Base-by-base conservation (phyloP, 2,329 filamentous ascomycete genomes). In the Epichloe festucae region DNA sequence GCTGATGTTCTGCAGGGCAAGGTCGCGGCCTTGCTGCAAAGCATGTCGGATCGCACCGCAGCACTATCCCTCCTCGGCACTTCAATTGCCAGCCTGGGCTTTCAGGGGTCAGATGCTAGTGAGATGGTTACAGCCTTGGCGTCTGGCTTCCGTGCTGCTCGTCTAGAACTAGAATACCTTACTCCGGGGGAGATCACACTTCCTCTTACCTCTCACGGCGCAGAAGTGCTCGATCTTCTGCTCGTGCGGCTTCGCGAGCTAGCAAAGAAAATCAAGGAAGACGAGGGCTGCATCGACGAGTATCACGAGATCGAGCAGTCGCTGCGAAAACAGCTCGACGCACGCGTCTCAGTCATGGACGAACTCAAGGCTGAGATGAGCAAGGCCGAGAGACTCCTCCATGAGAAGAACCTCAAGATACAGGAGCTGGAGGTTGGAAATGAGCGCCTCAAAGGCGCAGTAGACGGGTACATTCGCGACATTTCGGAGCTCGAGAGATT, bases 121-220 rank as follows among this genome's bases (percentile, higher is more conserved):
- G 72, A 74, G n/a, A 71, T 77, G 52, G 59, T 82, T 7, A 54
- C 66, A 1, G 69, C 73, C 0, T 69, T 84, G 12, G 62, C 70
- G 0, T 55, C 67, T 2, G 70, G 73, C 2, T 77, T 84, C 64
- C 75, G 79, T 19, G 63, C 73, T 2, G 79, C 79, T 1, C 73
- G 80, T 1, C 65, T 82, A 0, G 79, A 83, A 57, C 72, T 83
- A 2, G 80, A 83, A 61, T 82, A 82, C 58, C 70, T 82, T 19
- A 76, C 73, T 0, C 79, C 79, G 0, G 79, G 79, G 5, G 79
- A 83, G 60, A 66, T 75, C n/a, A 59, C 70, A 0, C 68, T 80
- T 0, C 76, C 78, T 0, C 65, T 80, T 0, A 72, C 71, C 0
- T 72, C 73, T 0, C 73, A 73, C 48, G 78, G 78, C 2, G 74